A percentile compares a stretch with the other conserved stretches of the same genome.
These are phyloP conservation scores for Anthostomella pinea DNA, from an alignment of 2,329 filamentous ascomycete genomes.

Conservation along the genomic window DNA sequence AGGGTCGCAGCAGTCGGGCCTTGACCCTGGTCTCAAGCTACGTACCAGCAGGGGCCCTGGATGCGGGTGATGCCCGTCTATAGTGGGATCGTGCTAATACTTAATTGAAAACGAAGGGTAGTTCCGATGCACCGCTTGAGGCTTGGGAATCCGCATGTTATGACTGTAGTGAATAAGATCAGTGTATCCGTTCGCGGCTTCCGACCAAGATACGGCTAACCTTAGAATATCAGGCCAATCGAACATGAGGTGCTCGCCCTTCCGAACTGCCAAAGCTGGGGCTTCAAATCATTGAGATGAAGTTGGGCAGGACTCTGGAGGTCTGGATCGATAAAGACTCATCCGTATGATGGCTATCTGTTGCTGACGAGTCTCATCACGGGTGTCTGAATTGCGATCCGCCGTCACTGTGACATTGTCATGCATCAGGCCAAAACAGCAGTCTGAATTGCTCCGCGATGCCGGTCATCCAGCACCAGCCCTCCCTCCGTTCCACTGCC, in stretches of 20 bases:
- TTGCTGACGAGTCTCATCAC: background rate
- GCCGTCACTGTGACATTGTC: slow-evolving; percentile 1
- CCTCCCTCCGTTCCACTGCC: too few species aligned
- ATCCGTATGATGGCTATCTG: too few species aligned
- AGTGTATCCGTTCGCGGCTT: too few species aligned
- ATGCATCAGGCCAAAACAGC: background rate
- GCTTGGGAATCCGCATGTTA: too few species aligned
- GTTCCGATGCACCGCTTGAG: slow-evolving; percentile 14
- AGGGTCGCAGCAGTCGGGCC: slow-evolving; percentile 19
- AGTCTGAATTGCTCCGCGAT: too few species aligned
- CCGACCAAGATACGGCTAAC: background rate
- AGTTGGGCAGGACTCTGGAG: too few species aligned
- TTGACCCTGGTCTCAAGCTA: slow-evolving; percentile 14
- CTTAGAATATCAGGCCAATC: too few species aligned
- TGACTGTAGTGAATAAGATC: too few species aligned
- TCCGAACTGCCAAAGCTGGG: too few species aligned
- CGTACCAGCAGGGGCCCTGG: slow-evolving; percentile 6
- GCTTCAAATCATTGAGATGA: too few species aligned
- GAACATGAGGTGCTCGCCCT: too few species aligned
- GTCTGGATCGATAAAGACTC: too few species aligned
- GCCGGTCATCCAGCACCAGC: background rate
- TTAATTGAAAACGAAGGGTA: slow-evolving; percentile 19
- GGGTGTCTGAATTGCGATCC: background rate
- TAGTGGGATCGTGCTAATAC: slow-evolving; percentile 22
- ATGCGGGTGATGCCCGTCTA: slow-evolving; percentile 18